Percentiles rank a stretch among this genome's conserved stretches.
phyloP scores from a whole-genome alignment of 352 stramenopile species.

The Globisporangium lucens region DNA sequence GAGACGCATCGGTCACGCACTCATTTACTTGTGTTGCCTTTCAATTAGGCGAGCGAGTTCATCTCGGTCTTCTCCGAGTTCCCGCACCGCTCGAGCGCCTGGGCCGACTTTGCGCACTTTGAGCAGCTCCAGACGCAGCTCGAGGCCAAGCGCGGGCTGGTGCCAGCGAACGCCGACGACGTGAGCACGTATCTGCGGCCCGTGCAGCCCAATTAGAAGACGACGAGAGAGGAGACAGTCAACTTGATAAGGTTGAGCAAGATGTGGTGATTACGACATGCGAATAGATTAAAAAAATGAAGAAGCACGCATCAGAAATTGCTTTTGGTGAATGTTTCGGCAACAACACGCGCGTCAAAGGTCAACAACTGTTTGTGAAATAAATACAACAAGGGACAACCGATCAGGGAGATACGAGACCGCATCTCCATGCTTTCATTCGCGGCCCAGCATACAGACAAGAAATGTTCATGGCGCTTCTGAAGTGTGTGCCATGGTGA shows the following conservation, averaged over 20 bases:
- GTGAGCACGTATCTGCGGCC: conserved; percentile 12
- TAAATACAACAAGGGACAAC: too few relatives aligned
- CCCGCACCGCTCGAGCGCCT: conserved; percentile 55
- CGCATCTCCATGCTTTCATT: too few relatives aligned
- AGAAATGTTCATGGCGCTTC: neutral
- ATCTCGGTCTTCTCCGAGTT: conserved; percentile 59
- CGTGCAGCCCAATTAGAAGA: neutral
- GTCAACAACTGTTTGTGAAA: too few relatives aligned
- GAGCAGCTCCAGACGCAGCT: conserved; percentile 51
- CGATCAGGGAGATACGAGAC: too few relatives aligned
- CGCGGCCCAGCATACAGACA: too few relatives aligned
- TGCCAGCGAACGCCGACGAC: neutral
- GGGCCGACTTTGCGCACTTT: conserved; percentile 73
- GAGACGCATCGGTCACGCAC: neutral
- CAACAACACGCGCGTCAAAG: too few relatives aligned
- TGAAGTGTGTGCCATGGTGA: neutral
- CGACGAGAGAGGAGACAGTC: neutral
- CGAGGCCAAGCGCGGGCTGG: conserved; percentile 49
- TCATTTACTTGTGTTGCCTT: neutral
- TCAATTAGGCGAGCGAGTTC: conserved; percentile 55
- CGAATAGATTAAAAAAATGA: neutral
- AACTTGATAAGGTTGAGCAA: neutral
- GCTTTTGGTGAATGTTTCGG: too few relatives aligned
- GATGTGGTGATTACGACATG: neutral
- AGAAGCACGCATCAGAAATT: neutral